Base-by-base conservation (phyloP, 345 rosid species). In the Eucalyptus cloeziana region DNA sequence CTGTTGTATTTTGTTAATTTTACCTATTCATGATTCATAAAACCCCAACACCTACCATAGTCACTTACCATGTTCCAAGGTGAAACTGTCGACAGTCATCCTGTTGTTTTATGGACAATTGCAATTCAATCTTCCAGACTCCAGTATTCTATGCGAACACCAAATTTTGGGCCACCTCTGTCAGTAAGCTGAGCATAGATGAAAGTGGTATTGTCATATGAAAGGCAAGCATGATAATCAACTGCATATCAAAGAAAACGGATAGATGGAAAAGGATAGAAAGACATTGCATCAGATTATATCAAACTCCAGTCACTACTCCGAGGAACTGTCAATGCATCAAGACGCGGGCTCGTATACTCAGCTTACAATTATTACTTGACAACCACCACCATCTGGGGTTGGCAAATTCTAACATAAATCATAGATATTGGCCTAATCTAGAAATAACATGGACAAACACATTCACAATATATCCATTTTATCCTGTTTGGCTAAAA, bases 161-260 rank as follows among this genome's bases (percentile, higher is more conserved):
- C 97, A 93, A 95, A 89, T 86, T 97, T 94, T 40, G 99, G 99
- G 88, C 99, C 99, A 90, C 99, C 99, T 90, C 93, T 93, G 87
- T 95, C 91, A 87, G 95, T 90, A 87, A 96, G 93, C 99, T 97
- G 90, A 90, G 71, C 60, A 58, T 31, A 89, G 49, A 90, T 79
- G 37, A 90, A 86, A 19, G 52, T 86, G 79, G 71, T 62, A 52
- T 87, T 69, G 80, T 69, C 80, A 69, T 16, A 69, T 69, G 80
- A 33, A 8, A 33, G 80, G 80, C 19, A 69, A 86, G 88, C 49
- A 86, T 49, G 85, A 27, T 81, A 86, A 85, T 87, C 86, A 87
- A 50, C 44, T 79, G 86, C 13, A 87, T 40, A 88, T 37, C 45
- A 85, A 56, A 81, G 54, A 14, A 69, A 52, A 19, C 30, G 24